phyloP scores from a whole-genome alignment of 345 rosid genomes.

The Kernera saxatilis region DNA sequence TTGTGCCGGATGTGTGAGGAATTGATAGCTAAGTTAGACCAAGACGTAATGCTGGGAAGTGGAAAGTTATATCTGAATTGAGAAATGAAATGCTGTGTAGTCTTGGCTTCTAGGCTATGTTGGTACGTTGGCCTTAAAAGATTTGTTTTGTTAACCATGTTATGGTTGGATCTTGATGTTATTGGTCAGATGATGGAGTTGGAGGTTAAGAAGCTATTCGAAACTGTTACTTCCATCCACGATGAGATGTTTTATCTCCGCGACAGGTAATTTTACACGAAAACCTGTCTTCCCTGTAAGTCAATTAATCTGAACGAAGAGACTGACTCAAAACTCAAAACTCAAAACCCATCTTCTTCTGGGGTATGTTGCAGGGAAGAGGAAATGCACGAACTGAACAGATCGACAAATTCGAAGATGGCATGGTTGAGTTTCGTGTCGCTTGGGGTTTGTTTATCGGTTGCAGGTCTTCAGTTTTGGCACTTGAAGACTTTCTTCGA shows the following conservation, averaged over 20 bases:
- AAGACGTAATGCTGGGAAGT: background rate
- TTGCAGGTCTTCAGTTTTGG: constrained; percentile 76
- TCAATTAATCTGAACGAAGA: background rate
- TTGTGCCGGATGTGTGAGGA: background rate
- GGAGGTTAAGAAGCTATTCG: constrained; percentile 72
- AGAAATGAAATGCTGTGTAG: constrained; percentile 3
- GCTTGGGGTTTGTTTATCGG: constrained; percentile 56
- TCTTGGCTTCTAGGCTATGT: background rate
- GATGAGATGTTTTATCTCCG: constrained; percentile 85
- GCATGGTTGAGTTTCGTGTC: constrained; percentile 54
- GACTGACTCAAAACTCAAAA: background rate
- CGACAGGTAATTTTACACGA: constrained; percentile 50
- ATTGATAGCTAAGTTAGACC: background rate
- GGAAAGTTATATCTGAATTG: background rate
- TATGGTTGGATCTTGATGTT: constrained; percentile 11
- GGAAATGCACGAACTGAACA: constrained; percentile 79
- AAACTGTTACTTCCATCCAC: constrained; percentile 60
- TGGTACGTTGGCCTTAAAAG: background rate
- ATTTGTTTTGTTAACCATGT: background rate
- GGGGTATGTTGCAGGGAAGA: constrained; percentile 50
- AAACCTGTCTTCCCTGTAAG: background rate
- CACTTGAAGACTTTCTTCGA: constrained; percentile 82
- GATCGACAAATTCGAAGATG: constrained; percentile 63
- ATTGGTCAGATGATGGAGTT: constrained; percentile 63
- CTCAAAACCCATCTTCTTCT: background rate